phyloP scores from a whole-genome alignment of 352 stramenopile species.

The Globisporangium yorkense region DNA sequence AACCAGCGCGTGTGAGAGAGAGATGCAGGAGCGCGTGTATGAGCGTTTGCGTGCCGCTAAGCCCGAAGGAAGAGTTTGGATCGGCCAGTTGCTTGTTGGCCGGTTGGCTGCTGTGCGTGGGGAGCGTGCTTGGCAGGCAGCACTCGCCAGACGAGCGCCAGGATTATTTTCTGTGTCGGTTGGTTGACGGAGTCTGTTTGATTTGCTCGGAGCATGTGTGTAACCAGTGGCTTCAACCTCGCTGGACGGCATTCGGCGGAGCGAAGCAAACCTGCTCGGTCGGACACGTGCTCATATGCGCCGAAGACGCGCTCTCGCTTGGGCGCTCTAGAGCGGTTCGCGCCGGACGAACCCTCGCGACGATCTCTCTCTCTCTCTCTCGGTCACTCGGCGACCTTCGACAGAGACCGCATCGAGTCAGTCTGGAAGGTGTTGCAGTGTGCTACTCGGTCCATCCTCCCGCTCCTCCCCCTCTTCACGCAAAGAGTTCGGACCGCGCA shows the following conservation, averaged over 20 bases:
- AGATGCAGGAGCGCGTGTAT: neutral
- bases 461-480: neutral
- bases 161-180: neutral
- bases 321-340: neutral
- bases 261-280: neutral
- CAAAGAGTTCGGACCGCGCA: neutral
- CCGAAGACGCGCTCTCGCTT: no score
- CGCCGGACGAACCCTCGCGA: neutral
- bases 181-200: neutral
- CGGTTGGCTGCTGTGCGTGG: neutral
- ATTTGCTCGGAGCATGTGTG: neutral
- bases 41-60: neutral
- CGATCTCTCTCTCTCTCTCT: neutral
- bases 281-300: no score
- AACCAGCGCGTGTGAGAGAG: neutral
- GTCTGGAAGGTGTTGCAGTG: constrained; percentile 2
- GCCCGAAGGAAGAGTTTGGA: neutral
- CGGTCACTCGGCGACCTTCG: no score
- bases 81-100: neutral
- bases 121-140: no score
- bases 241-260: neutral
- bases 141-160: no score
- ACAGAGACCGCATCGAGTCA: constrained; percentile 3
- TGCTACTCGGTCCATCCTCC: neutral
- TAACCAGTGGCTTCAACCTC: neutral